Conservation (phyloP, 2,329 filamentous ascomycete genomes). For the Phaeomoniella chlamydospora region DNA sequence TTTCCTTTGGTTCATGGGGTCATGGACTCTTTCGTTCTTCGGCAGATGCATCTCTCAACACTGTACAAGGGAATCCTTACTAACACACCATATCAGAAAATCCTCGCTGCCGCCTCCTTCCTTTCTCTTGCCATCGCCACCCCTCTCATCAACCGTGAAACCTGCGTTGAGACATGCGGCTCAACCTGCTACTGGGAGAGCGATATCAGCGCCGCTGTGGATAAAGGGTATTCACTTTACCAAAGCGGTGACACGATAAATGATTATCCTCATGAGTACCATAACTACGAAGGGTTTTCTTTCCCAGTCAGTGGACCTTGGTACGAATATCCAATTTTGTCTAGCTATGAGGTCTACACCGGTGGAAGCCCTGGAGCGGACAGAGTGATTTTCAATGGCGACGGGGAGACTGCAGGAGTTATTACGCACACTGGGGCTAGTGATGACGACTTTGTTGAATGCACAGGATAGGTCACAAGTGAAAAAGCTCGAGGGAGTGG, state of each 20-base stretch:
- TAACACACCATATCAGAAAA: no score
- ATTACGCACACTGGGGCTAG: conserved; percentile 59
- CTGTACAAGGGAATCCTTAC: no score
- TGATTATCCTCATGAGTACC: conserved; percentile 44
- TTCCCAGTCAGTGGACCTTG: conserved; percentile 44
- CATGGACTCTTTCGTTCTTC: no score
- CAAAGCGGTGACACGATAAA: conserved; percentile 22
- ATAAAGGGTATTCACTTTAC: conserved; percentile 38
- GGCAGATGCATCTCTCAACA: no score
- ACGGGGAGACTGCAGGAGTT: conserved; percentile 42
- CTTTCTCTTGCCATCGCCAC: conserved; percentile 4
- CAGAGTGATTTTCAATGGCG: conserved; percentile 47
- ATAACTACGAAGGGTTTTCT: conserved; percentile 48
- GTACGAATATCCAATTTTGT: conserved; percentile 48
- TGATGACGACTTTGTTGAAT: conserved; percentile 55
- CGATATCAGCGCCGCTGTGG: conserved; percentile 34
- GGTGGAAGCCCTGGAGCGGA: conserved; percentile 53
- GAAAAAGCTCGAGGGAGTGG: no score
- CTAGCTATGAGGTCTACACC: conserved; percentile 32
- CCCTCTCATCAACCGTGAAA: conserved; percentile 19
- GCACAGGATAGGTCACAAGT: no score
- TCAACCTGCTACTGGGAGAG: conserved; percentile 34
- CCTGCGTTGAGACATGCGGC: conserved; percentile 39
- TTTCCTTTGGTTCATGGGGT: no score
- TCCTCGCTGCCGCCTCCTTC: conserved; percentile 4